Evolutionary conservation across 495 filamentous ascomycete genomes (phyloP).

Genomic region (Podospora tetraspora): DNA sequence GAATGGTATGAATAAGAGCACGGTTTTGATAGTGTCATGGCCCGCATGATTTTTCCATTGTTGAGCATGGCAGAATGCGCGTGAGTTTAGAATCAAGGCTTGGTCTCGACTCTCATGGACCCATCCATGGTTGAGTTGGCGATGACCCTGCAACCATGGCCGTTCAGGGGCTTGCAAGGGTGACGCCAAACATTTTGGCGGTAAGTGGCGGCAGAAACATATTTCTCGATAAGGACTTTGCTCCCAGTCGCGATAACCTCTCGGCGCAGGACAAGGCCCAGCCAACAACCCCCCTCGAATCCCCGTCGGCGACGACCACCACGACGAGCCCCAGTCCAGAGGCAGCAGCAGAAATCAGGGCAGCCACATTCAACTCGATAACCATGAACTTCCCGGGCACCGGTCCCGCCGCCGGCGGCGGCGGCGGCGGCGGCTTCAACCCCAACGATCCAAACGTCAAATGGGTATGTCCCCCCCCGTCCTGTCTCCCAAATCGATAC

Average conservation of each 20-base stretch:
- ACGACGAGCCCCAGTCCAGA: background rate
- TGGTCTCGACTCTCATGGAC: background rate
- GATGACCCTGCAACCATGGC: background rate
- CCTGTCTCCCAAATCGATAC: background rate
- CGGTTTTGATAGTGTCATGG: background rate
- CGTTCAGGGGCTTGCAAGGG: background rate
- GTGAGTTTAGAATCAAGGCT: background rate
- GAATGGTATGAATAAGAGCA: conserved; percentile 12
- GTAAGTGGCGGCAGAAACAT: conserved; percentile 27
- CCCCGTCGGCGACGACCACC: background rate
- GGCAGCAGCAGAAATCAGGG: background rate
- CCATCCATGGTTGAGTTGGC: too few species aligned
- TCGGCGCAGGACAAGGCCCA: background rate
- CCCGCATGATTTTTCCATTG: background rate
- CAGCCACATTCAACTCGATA: background rate
- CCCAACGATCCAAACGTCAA: conserved; percentile 43
- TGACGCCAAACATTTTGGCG: conserved; percentile 15
- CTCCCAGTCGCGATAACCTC: background rate
- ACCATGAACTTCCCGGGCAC: conserved; percentile 26
- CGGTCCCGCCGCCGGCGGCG: conserved; percentile 9
- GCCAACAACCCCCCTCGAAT: background rate
- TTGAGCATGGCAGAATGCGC: background rate
- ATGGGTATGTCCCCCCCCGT: conserved; percentile 10
- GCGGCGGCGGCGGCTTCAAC: conserved; percentile 25
- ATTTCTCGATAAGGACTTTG: conserved; percentile 21